phyloP scores from a whole-genome alignment of 192 early-diverging fungal species.

The Funneliformis geosporum region DNA sequence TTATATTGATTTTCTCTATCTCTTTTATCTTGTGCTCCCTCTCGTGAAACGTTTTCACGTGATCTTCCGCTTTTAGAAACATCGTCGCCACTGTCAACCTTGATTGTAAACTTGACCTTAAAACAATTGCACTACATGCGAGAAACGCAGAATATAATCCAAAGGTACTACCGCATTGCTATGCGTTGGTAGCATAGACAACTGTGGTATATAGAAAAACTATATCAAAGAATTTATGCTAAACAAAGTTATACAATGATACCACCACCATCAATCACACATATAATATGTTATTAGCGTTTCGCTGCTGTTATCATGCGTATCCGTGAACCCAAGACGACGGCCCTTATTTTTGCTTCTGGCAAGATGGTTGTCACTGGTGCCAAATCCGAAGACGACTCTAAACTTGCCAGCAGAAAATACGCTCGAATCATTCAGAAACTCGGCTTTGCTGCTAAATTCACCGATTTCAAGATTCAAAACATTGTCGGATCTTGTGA shows the following conservation, averaged over 20 bases:
- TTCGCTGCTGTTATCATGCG: slow-evolving; percentile 99
- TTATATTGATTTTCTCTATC: slow-evolving; percentile 5
- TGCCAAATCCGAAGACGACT: slow-evolving; percentile 97
- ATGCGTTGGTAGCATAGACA: slow-evolving; percentile 30
- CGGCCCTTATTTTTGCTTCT: slow-evolving; percentile 97
- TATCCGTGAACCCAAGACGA: slow-evolving; percentile 99
- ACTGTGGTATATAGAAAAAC: slow-evolving; percentile 30
- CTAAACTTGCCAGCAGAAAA: slow-evolving; percentile 95
- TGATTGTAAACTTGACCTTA: slow-evolving; percentile 94
- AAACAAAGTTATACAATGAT: slow-evolving; percentile 24
- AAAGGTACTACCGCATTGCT: slow-evolving; percentile 70
- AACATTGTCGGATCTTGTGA: slow-evolving; percentile 99
- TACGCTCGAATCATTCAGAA: slow-evolving; percentile 99
- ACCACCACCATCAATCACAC: neutral
- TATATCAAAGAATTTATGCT: neutral
- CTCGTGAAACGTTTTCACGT: slow-evolving; percentile 21
- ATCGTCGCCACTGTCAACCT: slow-evolving; percentile 99
- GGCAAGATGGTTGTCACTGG: slow-evolving; percentile 99
- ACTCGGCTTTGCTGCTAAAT: slow-evolving; percentile 96
- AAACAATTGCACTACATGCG: slow-evolving; percentile 99
- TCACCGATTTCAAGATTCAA: slow-evolving; percentile 99
- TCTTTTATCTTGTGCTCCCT: neutral
- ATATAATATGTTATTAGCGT: slow-evolving; percentile 62
- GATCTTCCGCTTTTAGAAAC: slow-evolving; percentile 62
- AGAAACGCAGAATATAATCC: slow-evolving; percentile 99